Base-by-base conservation (phyloP, 441 rosid species). In the Francoa sonchifolia region DNA sequence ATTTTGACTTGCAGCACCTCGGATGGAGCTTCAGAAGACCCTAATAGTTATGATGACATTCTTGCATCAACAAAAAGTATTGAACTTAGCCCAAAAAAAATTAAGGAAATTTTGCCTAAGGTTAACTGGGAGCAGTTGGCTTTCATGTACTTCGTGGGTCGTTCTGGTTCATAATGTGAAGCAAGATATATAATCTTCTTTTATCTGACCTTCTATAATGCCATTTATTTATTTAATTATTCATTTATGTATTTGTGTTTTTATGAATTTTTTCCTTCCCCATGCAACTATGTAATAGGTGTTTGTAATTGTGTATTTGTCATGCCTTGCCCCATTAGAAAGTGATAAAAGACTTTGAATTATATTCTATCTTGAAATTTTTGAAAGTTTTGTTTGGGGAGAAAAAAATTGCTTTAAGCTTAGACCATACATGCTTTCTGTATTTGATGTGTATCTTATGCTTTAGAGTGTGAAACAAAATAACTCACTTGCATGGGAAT, bases 91-190 rank as follows among this genome's bases (percentile, higher is more conserved):
- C 82, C 88, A n/a, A 80, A 77, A 49, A 62, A 55, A 62, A 63
- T 73, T 17, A 66, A 77, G 62, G 79, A 73, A 60, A 74, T 80
- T 59, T 79, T 86, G 69, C 96, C 95, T 1, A 68, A 76, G 49
- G 79, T 82, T 55, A 65, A 76, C 14, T 90, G 99, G 99, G 73
- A 78, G 54, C 78, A 71, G 22, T 48, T 90, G 63, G 88, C 97
- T 41, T 77, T 78, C 14, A 47, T 48, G 57, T 68, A 71, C 45
- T 55, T 71, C 18, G 47, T 41, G 25, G 74, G 71, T 65, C 93
- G 70, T 36, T 65, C 77, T 58, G 87, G 88, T 61, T 73, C 88
- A 46, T 95, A 86, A 69, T 90, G 99, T 54, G 79, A 76, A 69
- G 75, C 93, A 53, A 79, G 69, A 96, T 90, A 76, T 19, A 19